phyloP scores from a whole-genome alignment of 306 rosid species.

The Biancaea sappan region DNA sequence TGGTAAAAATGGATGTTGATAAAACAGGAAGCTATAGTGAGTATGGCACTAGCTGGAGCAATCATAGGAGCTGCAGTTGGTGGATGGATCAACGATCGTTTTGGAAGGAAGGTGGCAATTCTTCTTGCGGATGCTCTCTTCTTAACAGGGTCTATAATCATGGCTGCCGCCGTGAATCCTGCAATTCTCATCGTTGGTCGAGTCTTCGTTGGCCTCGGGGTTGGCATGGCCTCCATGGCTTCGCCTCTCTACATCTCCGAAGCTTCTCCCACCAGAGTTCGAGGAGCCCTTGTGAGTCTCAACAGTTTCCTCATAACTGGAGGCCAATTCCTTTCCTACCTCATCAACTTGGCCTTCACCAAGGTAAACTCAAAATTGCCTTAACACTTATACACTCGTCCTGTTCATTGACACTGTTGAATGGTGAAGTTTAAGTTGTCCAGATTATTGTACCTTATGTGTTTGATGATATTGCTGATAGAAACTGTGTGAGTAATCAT shows the following conservation, averaged over 20 bases:
- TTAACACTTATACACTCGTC: too few species aligned
- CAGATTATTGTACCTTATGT: background rate
- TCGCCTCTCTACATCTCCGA: slow-evolving; percentile 68
- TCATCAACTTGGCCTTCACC: slow-evolving; percentile 69
- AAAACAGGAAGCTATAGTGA: slow-evolving; percentile 62
- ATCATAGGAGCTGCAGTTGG: slow-evolving; percentile 67
- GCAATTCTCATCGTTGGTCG: slow-evolving; percentile 51
- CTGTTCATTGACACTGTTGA: too few species aligned
- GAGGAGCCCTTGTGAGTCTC: slow-evolving; percentile 71
- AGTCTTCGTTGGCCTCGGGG: slow-evolving; percentile 63
- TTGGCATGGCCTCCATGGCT: slow-evolving; percentile 83
- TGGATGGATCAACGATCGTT: slow-evolving; percentile 62
- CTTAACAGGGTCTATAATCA: slow-evolving; percentile 51
- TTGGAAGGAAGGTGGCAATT: slow-evolving; percentile 51
- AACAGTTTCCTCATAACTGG: slow-evolving; percentile 71
- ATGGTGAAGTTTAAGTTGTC: background rate
- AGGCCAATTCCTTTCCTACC: slow-evolving; percentile 70
- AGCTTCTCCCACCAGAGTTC: slow-evolving; percentile 61
- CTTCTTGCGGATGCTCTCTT: slow-evolving; percentile 51
- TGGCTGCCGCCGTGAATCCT: slow-evolving; percentile 51
- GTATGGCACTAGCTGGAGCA: slow-evolving; percentile 68
- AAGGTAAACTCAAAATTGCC: slow-evolving; percentile 39
- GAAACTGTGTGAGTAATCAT: background rate
- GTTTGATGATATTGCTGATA: background rate
- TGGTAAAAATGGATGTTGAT: background rate